phyloP scores from a whole-genome alignment of 208 protist species.

The Entamoeba invadens region DNA sequence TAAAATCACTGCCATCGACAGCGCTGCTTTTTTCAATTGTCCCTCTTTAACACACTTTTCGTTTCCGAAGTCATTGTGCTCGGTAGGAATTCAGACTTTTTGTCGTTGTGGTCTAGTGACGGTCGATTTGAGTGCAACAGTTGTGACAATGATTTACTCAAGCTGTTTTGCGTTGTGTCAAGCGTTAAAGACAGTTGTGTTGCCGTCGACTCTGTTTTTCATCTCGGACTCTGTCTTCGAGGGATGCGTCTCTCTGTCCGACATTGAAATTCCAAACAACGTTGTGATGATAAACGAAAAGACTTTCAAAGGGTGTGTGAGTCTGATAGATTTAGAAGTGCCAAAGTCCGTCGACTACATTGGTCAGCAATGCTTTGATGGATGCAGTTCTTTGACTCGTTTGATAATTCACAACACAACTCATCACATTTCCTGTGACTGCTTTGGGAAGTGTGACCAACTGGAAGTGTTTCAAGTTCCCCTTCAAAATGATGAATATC shows the following conservation, averaged over 20 bases:
- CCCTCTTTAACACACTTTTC: background rate
- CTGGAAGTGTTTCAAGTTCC: background rate
- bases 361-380: background rate
- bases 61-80: background rate
- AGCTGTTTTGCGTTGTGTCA: background rate
- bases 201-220: background rate
- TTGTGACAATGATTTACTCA: background rate
- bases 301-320: background rate
- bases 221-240: background rate
- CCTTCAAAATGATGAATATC: background rate
- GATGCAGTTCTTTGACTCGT: background rate
- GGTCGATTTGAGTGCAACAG: background rate
- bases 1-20: background rate
- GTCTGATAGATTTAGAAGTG: background rate
- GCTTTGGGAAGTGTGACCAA: background rate
- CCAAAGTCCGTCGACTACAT: background rate
- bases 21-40: background rate
- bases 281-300: background rate
- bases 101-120: background rate
- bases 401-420: background rate
- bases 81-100: background rate
- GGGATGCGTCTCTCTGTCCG: background rate
- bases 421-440: background rate
- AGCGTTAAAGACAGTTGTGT: background rate
- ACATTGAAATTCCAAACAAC: background rate